Conservation (phyloP, 2,329 filamentous ascomycete species). For the Microsporum ferrugineum region DNA sequence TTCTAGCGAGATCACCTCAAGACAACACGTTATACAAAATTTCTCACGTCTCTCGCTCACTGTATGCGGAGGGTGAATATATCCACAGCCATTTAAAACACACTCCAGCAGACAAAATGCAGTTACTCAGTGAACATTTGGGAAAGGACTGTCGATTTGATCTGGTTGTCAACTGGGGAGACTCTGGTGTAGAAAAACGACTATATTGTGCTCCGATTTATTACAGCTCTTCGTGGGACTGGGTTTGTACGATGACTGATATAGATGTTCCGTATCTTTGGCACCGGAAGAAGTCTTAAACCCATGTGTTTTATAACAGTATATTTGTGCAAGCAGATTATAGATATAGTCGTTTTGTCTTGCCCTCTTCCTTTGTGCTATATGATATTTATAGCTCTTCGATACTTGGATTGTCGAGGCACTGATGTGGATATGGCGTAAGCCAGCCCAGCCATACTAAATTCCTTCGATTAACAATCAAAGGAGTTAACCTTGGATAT, state of each 20-base stretch:
- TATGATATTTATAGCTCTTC: not conserved
- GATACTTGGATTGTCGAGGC: not conserved
- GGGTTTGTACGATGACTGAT: conserved; percentile 22
- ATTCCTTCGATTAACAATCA: not conserved
- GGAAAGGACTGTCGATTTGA: conserved; percentile 15
- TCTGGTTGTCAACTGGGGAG: conserved; percentile 20
- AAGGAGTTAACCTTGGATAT: not conserved
- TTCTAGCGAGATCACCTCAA: conserved; percentile 18
- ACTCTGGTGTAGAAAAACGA: conserved; percentile 15
- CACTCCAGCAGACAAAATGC: conserved; percentile 14
- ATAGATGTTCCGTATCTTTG: conserved; percentile 15
- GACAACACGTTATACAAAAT: conserved; percentile 21
- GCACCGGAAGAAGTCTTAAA: conserved; percentile 3
- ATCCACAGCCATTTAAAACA: conserved; percentile 20
- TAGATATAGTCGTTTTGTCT: not conserved
- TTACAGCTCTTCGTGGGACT: conserved; percentile 15
- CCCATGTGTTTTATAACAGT: not conserved
- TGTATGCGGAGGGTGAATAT: conserved; percentile 19
- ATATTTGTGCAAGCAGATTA: not conserved
- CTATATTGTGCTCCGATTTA: conserved; percentile 23
- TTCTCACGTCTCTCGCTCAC: conserved; percentile 20
- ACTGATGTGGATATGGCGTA: not conserved
- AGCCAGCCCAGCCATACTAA: not conserved
- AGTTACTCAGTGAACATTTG: conserved; percentile 14
- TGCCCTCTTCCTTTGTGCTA: not conserved